Evolutionary conservation across 2,329 filamentous ascomycete species (phyloP).

Genomic region (Hansfordia pulvinata): DNA sequence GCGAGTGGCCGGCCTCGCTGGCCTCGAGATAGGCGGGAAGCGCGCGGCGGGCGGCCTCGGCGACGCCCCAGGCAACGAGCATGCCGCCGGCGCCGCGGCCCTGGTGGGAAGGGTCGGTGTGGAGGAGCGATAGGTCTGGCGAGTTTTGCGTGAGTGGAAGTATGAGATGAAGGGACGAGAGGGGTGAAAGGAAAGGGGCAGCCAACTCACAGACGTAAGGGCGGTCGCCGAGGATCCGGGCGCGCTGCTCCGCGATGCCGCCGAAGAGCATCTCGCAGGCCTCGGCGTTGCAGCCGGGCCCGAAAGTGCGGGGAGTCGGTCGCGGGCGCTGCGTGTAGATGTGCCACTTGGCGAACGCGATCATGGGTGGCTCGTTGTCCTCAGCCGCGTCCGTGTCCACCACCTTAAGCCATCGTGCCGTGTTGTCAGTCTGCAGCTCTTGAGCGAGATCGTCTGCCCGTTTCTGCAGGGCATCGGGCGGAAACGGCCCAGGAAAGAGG

Average conservation of each 20-base stretch:
- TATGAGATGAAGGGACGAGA: conserved; percentile 1
- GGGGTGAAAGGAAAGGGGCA: neutral
- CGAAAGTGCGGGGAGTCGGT: conserved; percentile 8
- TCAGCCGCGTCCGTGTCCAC: conserved; percentile 15
- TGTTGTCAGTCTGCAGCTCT: conserved; percentile 9
- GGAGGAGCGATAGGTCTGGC: conserved; percentile 21
- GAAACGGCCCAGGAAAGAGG: conserved; percentile 19
- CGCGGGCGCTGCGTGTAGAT: conserved; percentile 10
- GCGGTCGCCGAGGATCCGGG: conserved; percentile 8
- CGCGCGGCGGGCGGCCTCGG: conserved; percentile 19
- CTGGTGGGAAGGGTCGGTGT: conserved; percentile 26
- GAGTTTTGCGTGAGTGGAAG: neutral
- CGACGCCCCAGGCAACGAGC: conserved; percentile 22
- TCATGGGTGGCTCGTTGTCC: conserved; percentile 12
- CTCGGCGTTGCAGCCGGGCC: conserved; percentile 14
- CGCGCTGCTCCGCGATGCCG: conserved; percentile 7
- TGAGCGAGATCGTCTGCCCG: conserved; percentile 10
- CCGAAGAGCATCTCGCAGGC: conserved; percentile 18
- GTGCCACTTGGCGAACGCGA: conserved; percentile 19
- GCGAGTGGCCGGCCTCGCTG: conserved; percentile 15
- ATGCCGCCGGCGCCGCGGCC: conserved; percentile 23
- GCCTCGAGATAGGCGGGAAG: conserved; percentile 23
- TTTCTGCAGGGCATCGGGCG: conserved; percentile 8
- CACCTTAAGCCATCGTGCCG: conserved; percentile 16
- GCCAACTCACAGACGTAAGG: conserved; percentile 14